A percentile compares a stretch with the other conserved stretches of the same genome.
Conservation (phyloP, 2,329 filamentous ascomycete species). For the Botryotinia globosa region DNA sequence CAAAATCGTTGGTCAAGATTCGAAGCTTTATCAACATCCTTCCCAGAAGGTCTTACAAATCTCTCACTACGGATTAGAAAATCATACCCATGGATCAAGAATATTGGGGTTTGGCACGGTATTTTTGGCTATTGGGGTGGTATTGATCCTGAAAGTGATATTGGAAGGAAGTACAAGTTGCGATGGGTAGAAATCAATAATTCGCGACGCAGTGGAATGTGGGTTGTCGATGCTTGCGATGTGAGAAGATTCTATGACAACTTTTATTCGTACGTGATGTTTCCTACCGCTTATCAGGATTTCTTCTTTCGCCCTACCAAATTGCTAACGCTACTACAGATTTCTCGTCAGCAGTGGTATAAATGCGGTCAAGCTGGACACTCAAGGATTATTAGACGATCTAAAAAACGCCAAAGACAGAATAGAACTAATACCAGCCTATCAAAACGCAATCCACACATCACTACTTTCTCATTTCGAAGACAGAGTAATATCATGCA, state of each 20-base stretch:
- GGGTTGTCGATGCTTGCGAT: constrained; percentile 21
- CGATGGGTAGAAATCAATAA: constrained; percentile 21
- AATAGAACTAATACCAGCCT: constrained; percentile 17
- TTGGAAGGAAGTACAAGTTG: constrained; percentile 22
- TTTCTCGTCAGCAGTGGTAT: constrained; percentile 23
- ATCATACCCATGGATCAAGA: constrained; percentile 22
- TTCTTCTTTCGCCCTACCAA: too few species aligned
- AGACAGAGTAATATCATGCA: constrained; percentile 25
- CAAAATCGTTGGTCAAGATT: constrained; percentile 22
- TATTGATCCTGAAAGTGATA: constrained; percentile 21
- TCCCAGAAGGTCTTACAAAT: constrained; percentile 23
- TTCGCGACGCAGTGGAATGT: constrained; percentile 17
- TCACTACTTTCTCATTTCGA: constrained; percentile 20
- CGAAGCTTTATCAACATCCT: constrained; percentile 21
- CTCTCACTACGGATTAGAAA: constrained; percentile 14
- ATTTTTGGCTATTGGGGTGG: constrained; percentile 26
- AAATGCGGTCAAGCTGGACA: constrained; percentile 23
- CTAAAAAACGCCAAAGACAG: constrained; percentile 7
- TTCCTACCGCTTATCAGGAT: too few species aligned
- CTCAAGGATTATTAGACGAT: constrained; percentile 23
- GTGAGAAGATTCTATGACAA: constrained; percentile 23
- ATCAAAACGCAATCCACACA: constrained; percentile 21
- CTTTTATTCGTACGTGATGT: too few species aligned
- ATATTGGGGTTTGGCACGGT: constrained; percentile 27
- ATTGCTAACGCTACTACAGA: neutral